Base-by-base conservation (phyloP, 2,329 filamentous ascomycete genomes). In the Tolypocladium ophioglossoides region DNA sequence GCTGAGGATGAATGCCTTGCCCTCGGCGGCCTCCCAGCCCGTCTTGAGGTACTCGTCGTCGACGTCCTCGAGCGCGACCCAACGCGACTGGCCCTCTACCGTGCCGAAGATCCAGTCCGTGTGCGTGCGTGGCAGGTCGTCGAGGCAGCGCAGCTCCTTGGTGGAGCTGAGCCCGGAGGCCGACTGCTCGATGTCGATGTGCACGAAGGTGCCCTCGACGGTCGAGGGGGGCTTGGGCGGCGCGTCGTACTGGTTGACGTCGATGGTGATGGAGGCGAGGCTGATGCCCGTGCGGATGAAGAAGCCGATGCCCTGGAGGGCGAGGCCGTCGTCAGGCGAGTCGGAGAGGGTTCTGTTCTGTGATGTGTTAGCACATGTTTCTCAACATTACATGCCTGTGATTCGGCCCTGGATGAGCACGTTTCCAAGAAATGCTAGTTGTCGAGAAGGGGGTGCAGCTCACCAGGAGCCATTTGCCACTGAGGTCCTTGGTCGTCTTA, bases 31-130 rank as follows among this genome's bases (percentile, higher is more conserved):
- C 18, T 82, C 63, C 78, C 86, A 91, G 34, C 79, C 80, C 50
- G 75, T 69, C 58, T 74, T 75, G 53, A 85, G 74, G 54, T 72
- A 81, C 5, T 75, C 79, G 62, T 85, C 80, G n/a, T 73, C 67
- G 39, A 82, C 68, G 20, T 78, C 75, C 20, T 70, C 74, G 22
- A 71, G 64, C 12, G 62, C 65, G 55, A 80, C 60, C 66, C 78
- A 83, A 48, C 74, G 70, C 46, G 78, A 81, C 56, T 76, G 77
- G 55, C 86, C 88, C 52, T 74, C 74, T 58, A 94, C 78, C 54
- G 72, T 73, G 55, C 91, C 91, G 68, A 95, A 96, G 60, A 95
- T 80, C 76, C 84, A 85, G 74, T 96, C 90, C 27, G 73, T 74
- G 74, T 91, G 88, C 58, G 81, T 78, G 61, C 86, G 84, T 61